Base-by-base conservation (phyloP, 768 basidiomycete species). In the Phaeotremella fagi region DNA sequence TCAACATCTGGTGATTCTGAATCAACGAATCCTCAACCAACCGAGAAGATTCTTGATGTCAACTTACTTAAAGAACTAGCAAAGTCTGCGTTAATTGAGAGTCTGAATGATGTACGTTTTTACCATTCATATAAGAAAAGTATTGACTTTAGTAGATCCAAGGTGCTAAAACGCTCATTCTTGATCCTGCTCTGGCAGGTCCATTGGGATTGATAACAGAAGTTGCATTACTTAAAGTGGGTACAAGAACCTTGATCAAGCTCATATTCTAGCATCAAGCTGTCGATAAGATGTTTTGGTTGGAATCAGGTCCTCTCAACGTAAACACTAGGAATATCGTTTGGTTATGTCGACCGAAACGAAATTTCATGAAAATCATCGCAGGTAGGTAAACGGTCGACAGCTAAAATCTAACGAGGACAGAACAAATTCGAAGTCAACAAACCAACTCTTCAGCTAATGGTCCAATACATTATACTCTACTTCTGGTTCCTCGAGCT, bases 211-310 rank as follows among this genome's bases (percentile, higher is more conserved):
- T 99, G 11, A 83, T 98, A n/a, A 92, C 90, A 1, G 95, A 98
- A 64, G 89, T 97, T 1, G 82, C 90, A 1, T 75, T 92, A 15
- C 78, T 98, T 50, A 97, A 98, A 83, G 95, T 91, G 47, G 33
- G 74, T 50, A 15, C 28, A 26, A 23, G 23, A 42, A 38, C 46
- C 29, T 16, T 3, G 18, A 28, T 27, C 3, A 28, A 45, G 25
- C 12, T 48, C 48, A 46, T 45, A 45, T 12, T 22, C 50, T 62
- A 98, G 94, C 88, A 98, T 70, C 92, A 98, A 83, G 92, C 90
- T 4, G 90, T 99, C 2, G 92, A 97, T 78, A 95, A 95, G 79
- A 94, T 99, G 88, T 95, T 92, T 77, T 99, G 95, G 94, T 82
- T 99, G 22, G 95, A 98, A 75, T 75, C 85, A 11, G 92, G 92